Evolutionary conservation across 169 alveolate species (phyloP), one percentile per base, ranked within the genome.

Genomic region (Theileria annulata): DNA sequence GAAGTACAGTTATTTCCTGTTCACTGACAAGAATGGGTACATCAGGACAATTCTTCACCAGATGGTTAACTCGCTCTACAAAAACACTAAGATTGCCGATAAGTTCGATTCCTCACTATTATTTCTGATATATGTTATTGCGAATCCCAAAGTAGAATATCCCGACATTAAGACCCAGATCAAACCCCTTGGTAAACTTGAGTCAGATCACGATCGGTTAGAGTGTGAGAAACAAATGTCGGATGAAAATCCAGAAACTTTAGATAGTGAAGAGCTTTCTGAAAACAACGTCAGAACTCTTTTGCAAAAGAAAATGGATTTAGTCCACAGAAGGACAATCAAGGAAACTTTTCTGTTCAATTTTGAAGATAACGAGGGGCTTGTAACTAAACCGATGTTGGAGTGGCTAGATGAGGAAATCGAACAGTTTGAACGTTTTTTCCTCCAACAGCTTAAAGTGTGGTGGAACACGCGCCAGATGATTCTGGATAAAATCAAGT

Each of bases 381-480:
- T 60, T 13, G 31, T 60, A 33, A n/a, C 23, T 33, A 60, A 3
- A 17, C 69, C 69, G 69, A 27, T 60, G 69, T n/a, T 60, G 19
- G 48, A 60, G 48, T 60, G 69, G 69, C 35, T 60, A 9, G 69
- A 60, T 15, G 69, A 9, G 2, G 69, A 60, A n/a, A 27, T 27
- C 9, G 60, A 23, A 12, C 67, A 75, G 58, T 60, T 75, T 30
- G 88, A 82, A 31, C 13, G 42, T 17, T 42, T 82, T 12, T 68
- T 51, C 9, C 35, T 82, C 10, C 88, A 75, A 54, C 79, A 75
- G 42, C 76, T 75, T 2, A 82, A 75, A 68, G 76, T 62, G 28
- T 82, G 88, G 88, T 82, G 88, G 88, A 23, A 23, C n/a, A 30
- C 17, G 19, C 73, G 88, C 28, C 84, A 82, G 68, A 3, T 33